Base-by-base conservation (phyloP, 192 early-diverging fungal genomes). In the Thamnidium elegans region DNA sequence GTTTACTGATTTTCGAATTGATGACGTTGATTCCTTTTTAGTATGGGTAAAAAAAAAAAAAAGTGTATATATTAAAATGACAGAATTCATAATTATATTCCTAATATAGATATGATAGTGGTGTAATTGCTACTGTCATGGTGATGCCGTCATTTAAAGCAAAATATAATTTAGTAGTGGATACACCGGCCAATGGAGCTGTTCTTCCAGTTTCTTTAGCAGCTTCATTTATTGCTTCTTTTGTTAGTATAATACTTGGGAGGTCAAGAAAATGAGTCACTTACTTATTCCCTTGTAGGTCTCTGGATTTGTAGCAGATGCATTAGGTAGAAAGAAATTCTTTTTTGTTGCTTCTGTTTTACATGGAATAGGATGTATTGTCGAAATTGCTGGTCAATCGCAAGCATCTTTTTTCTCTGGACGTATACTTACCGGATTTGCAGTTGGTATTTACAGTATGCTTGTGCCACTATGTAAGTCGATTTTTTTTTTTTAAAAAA, bases 281-380 rank as follows among this genome's bases (percentile, higher is more conserved):
- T 9, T 39, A 19, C 46, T 1, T 42, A 63, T 84, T 55, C 84
- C 84, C 0, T 81, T 87, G 10, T 68, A 91, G 31, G 31, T 66
- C n/a, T 81, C 85, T 1, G 89, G 88, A 34, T 79, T 79, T 65
- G 68, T 90, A 5, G 81, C 87, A 14, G 71, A 73, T 55, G 19
- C 9, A 36, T 21, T 81, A 60, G 84, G 84, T 9, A 79, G 84
- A 43, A 70, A 75, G 2, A 54, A 63, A 7, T 70, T 79, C 8
- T 80, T 81, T 20, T 68, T 76, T 15, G 20, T 81, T 15, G 72
- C 79, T 10, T 72, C 75, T 6, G 50, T 79, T 32, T 58, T 85
- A 52, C 81, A 81, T 63, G 78, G 80, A 4, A 20, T 71, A 1
- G 84, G 84, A 4, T 75, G 71, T 20, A 72, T 83, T 10, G 66